A percentile compares a stretch with the other conserved stretches of the same genome.
phyloP scores from a whole-genome alignment of 306 rosid genomes.

The Hippophae rhamnoides region DNA sequence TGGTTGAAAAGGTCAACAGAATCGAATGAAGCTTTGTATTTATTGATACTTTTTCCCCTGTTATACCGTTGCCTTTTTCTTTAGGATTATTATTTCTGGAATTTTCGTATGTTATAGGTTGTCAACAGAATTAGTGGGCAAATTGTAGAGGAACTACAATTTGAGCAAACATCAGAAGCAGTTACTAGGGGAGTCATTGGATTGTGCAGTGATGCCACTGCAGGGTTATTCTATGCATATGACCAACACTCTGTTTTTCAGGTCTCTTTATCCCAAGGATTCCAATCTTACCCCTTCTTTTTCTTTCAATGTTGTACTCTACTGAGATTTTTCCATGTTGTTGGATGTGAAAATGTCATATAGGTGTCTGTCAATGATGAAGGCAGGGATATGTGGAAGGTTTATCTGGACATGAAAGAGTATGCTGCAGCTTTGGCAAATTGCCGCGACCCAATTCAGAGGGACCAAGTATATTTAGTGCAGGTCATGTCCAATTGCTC shows the following conservation, averaged over 20 bases:
- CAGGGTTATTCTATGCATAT: constrained; percentile 92
- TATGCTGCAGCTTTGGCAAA: constrained; percentile 84
- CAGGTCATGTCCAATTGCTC: constrained; percentile 44
- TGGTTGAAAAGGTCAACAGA: too few relatives aligned
- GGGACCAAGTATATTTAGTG: constrained; percentile 89
- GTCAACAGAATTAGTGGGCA: constrained; percentile 93
- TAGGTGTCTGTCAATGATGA: constrained; percentile 93
- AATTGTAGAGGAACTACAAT: constrained; percentile 90
- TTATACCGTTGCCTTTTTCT: background rate
- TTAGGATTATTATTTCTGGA: constrained; percentile 19
- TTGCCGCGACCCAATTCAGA: constrained; percentile 83
- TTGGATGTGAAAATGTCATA: constrained; percentile 27
- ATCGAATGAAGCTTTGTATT: background rate
- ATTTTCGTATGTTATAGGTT: constrained; percentile 43
- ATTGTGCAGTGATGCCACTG: constrained; percentile 92
- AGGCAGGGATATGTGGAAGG: constrained; percentile 98
- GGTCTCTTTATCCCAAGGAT: constrained; percentile 40
- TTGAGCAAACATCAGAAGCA: constrained; percentile 80
- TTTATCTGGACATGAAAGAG: constrained; percentile 88
- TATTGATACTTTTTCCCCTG: background rate
- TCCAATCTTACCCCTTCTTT: constrained; percentile 16
- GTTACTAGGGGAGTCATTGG: constrained; percentile 83
- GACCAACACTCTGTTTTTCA: constrained; percentile 91
- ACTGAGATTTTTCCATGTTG: constrained; percentile 11
- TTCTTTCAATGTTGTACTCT: constrained; percentile 6